Base-by-base conservation (phyloP, 306 rosid genomes). In the Sesbania bispinosa region DNA sequence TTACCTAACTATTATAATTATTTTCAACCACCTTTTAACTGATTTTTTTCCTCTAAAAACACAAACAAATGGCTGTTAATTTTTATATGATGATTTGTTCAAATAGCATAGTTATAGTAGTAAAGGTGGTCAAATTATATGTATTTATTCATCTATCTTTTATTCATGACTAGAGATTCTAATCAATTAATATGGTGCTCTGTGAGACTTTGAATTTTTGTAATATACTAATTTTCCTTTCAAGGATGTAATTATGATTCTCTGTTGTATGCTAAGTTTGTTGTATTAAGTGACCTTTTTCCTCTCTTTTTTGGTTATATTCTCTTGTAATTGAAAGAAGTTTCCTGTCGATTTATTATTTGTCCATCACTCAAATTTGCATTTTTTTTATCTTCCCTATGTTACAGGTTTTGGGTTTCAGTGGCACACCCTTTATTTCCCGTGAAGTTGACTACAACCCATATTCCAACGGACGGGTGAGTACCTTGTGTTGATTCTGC, bases 391-490 rank as follows among this genome's bases (percentile, higher is more conserved):
- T 59, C 26, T 14, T 77, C 20, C 38, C 59, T 67, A 59, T 32
- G 10, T 46, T 84, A 26, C 96, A 95, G 99, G 58, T 95, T 89
- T 79, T 86, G 81, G 84, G 81, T 74, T 79, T 62, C 93, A 20
- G 60, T 85, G 23, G 69, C 66, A 4, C 92, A 85, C 77, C 96
- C 92, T 77, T 71, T 91, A 61, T 55, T 50, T 64, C 96, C 99
- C 0, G 89, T 88, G 80, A 91, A 83, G 90, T 83, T 91, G 84
- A 69, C 50, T 14, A 62, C 80, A 13, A 38, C 91, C 46, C 82
- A 29, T 79, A 57, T 81, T 73, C 86, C 96, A 29, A 74, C 88
- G 26, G 99, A 91, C 68, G 99, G 97, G 99, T 95, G 81, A 80
- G 90, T 67, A 67, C 38, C 30, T 62, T 4, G 16, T 50, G 73